Base-by-base conservation (phyloP, 768 basidiomycete genomes). In the Mycena maculata region DNA sequence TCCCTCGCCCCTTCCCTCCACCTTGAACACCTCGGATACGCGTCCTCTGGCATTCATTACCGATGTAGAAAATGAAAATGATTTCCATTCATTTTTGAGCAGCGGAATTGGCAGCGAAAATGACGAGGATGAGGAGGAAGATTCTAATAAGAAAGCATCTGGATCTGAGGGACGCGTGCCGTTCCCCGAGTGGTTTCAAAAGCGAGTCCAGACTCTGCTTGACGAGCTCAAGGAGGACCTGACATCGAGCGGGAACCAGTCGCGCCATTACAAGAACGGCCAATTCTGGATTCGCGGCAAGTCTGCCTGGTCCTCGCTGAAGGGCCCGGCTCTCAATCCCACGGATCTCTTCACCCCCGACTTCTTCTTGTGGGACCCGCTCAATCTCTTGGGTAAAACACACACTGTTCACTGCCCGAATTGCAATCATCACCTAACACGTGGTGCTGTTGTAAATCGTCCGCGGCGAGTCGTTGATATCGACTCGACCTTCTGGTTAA, bases 301-400 rank as follows among this genome's bases (percentile, higher is more conserved):
- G 16, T 56, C 54, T 56, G 23, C 39, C 38, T 56, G 54, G 54
- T 56, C 54, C 18, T 27, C 38, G 3, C 16, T 56, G 41, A 42
- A 28, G 25, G 52, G 47, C 47, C n/a, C 47, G 23, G 15, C 47
- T 36, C 30, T 72, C n/a, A 53, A 58, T 16, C 73, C 71, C 1
- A 38, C 64, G 27, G 47, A 68, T 28, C 38, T 67, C 5, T 74
- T 67, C 30, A 28, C 49, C 15, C 42, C 49, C 3, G 13, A 54
- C 8, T 68, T 71, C 36, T 74, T 72, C 27, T 13, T 72, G 1
- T 73, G 73, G 69, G 65, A 72, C 27, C 73, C 68, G 11, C 9
- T 63, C 16, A 50, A 15, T 38, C 38, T 45, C 31, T 69, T 27
- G 52, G 41, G 48, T 28, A 68, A 13, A 47, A 53, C 12, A 22